Evolutionary conservation across 805 yeast genomes (phyloP), one percentile per base, ranked within the genome.

Genomic region (Ogataea degrootiae): DNA sequence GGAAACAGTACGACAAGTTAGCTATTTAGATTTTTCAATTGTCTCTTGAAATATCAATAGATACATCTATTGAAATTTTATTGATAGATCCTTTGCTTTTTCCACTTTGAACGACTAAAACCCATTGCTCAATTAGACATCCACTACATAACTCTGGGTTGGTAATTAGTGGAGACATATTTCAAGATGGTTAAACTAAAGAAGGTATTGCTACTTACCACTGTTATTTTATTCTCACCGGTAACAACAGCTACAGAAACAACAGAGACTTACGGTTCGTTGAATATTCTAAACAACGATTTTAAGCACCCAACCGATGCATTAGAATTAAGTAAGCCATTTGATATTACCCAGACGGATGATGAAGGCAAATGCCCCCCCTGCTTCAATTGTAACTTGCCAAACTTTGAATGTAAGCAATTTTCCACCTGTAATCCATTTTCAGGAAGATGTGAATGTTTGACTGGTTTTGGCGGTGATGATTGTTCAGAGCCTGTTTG

Each of bases 361-460:
- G 47, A 41, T 4, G 42, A 50, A 6, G 80, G 72, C 11, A 72
- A 76, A 43, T 87, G 96, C 59, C 96, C 96, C 0, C 96, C 96
- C 0, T 87, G 97, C 60, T 94, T 94, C 77, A 92, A 94, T 67
- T 94, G 99, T 71, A 86, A 89, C 74, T 74, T 90, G 12, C 96
- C 97, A 2, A 85, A 90, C 53, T 90, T 87, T 59, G 84, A 82
- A 53, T 94, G 99, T 67, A 80, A 86, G 49, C 99, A 94, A 59
- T 94, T 83, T 61, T 90, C 96, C 26, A 68, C 67, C n/a, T 94
- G 99, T 69, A 87, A 94, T 64, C 77, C 84, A 34, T 88, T 73
- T 66, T 87, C 92, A 5, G 99, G 99, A 1, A 76, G 83, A 61
- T 94, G 99, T 70, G 95, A 87, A 45, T 94, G 99, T 69, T 79